phyloP scores from a whole-genome alignment of 1,139 yeast genomes.

The Suhomyces atakaporum region DNA sequence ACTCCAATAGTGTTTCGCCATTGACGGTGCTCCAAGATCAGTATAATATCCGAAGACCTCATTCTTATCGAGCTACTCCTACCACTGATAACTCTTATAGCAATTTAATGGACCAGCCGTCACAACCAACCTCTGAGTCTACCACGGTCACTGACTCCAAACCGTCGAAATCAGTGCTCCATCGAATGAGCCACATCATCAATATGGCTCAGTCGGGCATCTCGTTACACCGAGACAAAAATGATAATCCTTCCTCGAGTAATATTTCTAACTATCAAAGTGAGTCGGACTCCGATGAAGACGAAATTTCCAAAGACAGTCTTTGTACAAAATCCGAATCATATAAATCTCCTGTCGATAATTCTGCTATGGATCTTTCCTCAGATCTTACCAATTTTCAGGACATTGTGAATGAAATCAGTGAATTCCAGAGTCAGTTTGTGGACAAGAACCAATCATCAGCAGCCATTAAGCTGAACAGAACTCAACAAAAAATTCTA shows the following conservation, averaged over 20 bases:
- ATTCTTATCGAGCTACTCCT: constrained; percentile 2
- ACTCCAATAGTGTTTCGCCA: constrained; percentile 27
- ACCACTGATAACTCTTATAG: constrained; percentile 28
- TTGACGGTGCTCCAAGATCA: constrained; percentile 33
- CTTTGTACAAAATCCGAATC: constrained; percentile 1
- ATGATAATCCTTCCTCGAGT: constrained; percentile 1
- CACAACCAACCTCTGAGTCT: neutral
- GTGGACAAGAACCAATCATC: constrained; percentile 22
- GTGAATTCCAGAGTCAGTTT: constrained; percentile 35
- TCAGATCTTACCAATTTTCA: constrained; percentile 14
- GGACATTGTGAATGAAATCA: constrained; percentile 33
- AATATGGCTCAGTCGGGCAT: constrained; percentile 22
- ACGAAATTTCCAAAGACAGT: constrained; percentile 17
- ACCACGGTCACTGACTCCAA: neutral
- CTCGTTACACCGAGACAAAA: constrained; percentile 11
- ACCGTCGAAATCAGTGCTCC: constrained; percentile 1
- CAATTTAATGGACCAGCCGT: constrained; percentile 14
- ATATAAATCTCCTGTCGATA: constrained; percentile 3
- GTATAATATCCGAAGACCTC: constrained; percentile 31
- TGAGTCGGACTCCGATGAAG: constrained; percentile 33
- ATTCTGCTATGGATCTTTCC: constrained; percentile 5
- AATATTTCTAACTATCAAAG: constrained; percentile 23
- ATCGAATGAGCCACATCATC: constrained; percentile 12
- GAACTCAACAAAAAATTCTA: constrained; percentile 40
- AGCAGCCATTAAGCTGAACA: constrained; percentile 17